Conservation (phyloP, 2,329 filamentous ascomycete species). For the Claviceps africana region DNA sequence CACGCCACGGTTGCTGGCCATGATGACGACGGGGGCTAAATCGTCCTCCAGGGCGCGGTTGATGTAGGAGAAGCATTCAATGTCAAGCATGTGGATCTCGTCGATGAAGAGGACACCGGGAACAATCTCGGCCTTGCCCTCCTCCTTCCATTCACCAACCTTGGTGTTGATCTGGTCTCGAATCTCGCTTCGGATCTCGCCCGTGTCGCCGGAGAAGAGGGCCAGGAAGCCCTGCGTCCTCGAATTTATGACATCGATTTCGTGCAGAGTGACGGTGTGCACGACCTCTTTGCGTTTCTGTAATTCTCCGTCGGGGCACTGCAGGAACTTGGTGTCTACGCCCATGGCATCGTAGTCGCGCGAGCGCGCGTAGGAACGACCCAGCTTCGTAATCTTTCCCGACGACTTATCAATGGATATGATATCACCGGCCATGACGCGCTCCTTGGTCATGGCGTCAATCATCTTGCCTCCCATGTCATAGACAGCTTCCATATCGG, state of each 20-base stretch:
- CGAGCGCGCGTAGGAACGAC: conserved; percentile 84
- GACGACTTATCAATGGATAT: conserved; percentile 98
- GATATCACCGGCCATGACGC: conserved; percentile 95
- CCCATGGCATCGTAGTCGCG: conserved; percentile 99
- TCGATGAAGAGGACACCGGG: conserved; percentile 96
- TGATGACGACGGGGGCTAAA: conserved; percentile 92
- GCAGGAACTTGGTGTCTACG: conserved; percentile 92
- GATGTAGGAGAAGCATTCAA: conserved; percentile 97
- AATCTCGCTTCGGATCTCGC: conserved; percentile 93
- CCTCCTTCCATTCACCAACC: conserved; percentile 97
- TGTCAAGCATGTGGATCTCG: conserved; percentile 98
- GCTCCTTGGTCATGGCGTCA: conserved; percentile 98
- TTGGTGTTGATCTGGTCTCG: conserved; percentile 99
- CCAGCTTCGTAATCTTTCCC: conserved; percentile 94
- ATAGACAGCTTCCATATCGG: conserved; percentile 98
- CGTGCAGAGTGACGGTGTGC: conserved; percentile 91
- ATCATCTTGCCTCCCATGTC: conserved; percentile 99
- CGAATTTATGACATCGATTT: conserved; percentile 99
- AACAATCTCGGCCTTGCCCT: conserved; percentile 96
- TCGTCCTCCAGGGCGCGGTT: conserved; percentile 94
- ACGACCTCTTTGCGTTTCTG: conserved; percentile 96
- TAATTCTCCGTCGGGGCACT: conserved; percentile 92
- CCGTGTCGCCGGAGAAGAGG: conserved; percentile 93
- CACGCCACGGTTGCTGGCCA: conserved; percentile 93
- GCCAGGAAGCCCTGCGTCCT: conserved; percentile 96